Base-by-base conservation (phyloP, 768 basidiomycete genomes). In the Mycena vulgaris region DNA sequence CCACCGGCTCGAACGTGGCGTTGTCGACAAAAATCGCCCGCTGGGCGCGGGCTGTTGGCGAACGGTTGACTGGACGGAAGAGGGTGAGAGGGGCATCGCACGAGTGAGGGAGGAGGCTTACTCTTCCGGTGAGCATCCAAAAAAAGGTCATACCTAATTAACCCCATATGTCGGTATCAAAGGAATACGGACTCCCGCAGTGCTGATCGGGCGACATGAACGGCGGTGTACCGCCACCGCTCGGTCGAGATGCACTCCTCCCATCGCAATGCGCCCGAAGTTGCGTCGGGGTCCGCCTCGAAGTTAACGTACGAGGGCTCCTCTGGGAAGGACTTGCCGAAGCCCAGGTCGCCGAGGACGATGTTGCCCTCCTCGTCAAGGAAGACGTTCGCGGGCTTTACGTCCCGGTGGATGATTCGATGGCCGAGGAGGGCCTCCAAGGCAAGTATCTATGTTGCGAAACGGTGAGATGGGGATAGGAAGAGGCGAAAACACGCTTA, bases 131-230 rank as follows among this genome's bases (percentile, higher is more conserved):
- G 23, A 94, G 81, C 28, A 95, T 83, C 25, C 88, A 87, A 75
- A 92, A 90, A 7, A 95, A 85, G 45, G 93, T 84, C 56, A 92
- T 87, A 0, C 93, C 93, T 17, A 93, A 73, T 0, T n/a, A n/a
- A n/a, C 92, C 91, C 93, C 93, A 95, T 49, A 94, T 84, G 70
- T 95, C 93, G 2, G 66, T 74, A 23, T 72, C 69, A 37, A 63
- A 76, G 10, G 72, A 72, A 33, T 77, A 77, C 23, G 52, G 40
- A 17, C 47, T 31, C 7, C 76, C 75, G 14, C 27, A 35, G 31
- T 70, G 63, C 39, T 75, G 72, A 28, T 73, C 69, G 13, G 76
- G 75, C 25, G 74, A 70, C 75, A 75, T 71, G 40, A 57, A 76
- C 23, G 71, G 53, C 10, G 66, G 70, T 17, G 76, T 77, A 10